Percentiles rank a stretch among this genome's conserved stretches.
Conservation (phyloP, 169 alveolate species). For the Plasmodium sp. region DNA sequence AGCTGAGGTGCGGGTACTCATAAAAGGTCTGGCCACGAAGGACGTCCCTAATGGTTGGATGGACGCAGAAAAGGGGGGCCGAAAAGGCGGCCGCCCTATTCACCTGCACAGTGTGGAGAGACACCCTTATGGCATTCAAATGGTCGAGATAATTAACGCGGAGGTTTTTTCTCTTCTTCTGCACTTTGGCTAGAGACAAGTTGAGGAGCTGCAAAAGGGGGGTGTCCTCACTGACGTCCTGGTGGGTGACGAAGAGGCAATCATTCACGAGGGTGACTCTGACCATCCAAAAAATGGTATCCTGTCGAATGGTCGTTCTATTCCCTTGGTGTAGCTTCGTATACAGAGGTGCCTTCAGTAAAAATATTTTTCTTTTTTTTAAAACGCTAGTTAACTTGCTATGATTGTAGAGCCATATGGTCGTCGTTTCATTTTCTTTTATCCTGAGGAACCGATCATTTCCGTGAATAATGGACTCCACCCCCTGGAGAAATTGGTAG, state of each 20-base stretch:
- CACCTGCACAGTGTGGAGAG: neutral
- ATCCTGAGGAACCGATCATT: conserved; percentile 15
- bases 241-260: neutral
- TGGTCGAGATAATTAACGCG: neutral
- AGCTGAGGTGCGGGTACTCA: neutral
- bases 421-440: conserved; percentile 20
- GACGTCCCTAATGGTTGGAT: neutral
- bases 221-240: conserved; percentile 6
- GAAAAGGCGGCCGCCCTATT: neutral
- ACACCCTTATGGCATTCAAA: neutral
- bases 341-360: conserved; percentile 52
- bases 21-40: neutral
- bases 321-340: conserved; percentile 29
- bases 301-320: conserved; percentile 1
- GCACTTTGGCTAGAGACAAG: neutral
- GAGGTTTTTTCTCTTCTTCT: neutral
- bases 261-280: conserved; percentile 16
- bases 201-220: conserved; percentile 4
- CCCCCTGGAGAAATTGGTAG: conserved; percentile 8
- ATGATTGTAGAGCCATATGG: conserved; percentile 3
- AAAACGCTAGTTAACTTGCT: neutral
- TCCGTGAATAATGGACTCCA: conserved; percentile 19
- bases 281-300: conserved; percentile 2
- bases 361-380: conserved; percentile 15
- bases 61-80: neutral